Percentiles rank a stretch among this genome's conserved stretches.
Conservation (phyloP, 345 rosid species). For the Arabidopsis suecica region DNA sequence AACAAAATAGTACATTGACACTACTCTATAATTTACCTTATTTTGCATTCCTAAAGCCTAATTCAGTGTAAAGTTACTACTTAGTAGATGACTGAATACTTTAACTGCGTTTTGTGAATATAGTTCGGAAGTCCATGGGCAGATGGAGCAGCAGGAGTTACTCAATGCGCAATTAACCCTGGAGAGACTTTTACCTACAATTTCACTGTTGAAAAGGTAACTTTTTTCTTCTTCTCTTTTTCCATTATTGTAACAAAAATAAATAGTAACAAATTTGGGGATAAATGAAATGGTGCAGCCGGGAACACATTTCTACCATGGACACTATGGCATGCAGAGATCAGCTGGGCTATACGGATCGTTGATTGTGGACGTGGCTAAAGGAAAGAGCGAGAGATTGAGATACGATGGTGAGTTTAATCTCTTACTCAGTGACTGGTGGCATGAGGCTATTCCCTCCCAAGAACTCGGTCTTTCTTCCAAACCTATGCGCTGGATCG, state of each 20-base stretch:
- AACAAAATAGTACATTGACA: neutral
- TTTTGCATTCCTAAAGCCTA: neutral
- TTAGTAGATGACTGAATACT: neutral
- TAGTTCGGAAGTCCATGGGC: conserved; percentile 90
- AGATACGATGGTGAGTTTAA: conserved; percentile 70
- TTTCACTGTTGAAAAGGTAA: conserved; percentile 74
- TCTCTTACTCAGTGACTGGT: conserved; percentile 81
- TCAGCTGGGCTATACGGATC: conserved; percentile 79
- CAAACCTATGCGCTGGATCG: conserved; percentile 73
- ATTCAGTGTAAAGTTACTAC: neutral
- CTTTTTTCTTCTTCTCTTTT: neutral
- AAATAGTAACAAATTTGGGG: neutral
- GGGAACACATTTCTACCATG: conserved; percentile 88
- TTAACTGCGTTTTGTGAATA: neutral
- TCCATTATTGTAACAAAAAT: neutral
- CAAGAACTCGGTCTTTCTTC: conserved; percentile 84
- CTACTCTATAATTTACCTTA: neutral
- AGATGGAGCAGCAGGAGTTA: conserved; percentile 83
- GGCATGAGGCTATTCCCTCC: conserved; percentile 62
- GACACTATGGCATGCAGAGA: conserved; percentile 90
- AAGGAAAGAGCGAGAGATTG: conserved; percentile 64
- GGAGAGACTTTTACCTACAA: conserved; percentile 78
- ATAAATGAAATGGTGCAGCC: conserved; percentile 49
- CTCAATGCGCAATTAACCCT: conserved; percentile 75
- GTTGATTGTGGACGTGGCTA: conserved; percentile 59